phyloP scores from a whole-genome alignment of 2,329 filamentous ascomycete genomes.

The Sclerotinia glacialis region DNA sequence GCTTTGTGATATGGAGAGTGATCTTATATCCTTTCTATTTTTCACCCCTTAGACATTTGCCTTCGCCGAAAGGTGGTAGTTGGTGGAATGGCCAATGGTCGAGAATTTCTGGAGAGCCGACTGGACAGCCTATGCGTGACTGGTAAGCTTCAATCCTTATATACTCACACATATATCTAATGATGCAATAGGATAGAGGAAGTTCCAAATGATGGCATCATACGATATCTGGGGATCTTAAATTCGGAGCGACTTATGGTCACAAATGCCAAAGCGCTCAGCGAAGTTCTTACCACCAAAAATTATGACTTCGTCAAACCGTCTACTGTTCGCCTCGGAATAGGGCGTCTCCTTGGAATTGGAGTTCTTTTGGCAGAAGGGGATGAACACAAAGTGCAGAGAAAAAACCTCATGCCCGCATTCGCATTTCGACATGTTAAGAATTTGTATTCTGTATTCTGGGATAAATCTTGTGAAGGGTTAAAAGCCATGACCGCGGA shows the following conservation, averaged over 20 bases:
- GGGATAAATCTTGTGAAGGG: conserved; percentile 70
- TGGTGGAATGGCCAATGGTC: conserved; percentile 48
- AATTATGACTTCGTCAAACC: conserved; percentile 71
- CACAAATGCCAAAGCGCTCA: conserved; percentile 61
- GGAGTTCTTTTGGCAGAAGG: conserved; percentile 81
- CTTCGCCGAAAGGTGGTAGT: conserved; percentile 46
- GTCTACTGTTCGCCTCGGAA: conserved; percentile 48
- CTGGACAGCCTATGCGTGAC: conserved; percentile 41
- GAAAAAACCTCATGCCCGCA: conserved; percentile 75
- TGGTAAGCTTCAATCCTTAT: conserved; percentile 35
- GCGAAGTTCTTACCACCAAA: conserved; percentile 66
- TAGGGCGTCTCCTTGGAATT: conserved; percentile 65
- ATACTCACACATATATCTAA: not conserved
- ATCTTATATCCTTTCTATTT: conserved; percentile 58
- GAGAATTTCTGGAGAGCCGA: conserved; percentile 41
- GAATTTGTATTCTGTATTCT: conserved; percentile 80
- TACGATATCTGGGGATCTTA: conserved; percentile 62
- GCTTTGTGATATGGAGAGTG: conserved; percentile 43
- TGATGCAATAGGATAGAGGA: conserved; percentile 49
- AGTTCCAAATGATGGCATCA: conserved; percentile 65
- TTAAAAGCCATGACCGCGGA: conserved; percentile 58
- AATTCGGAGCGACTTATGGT: conserved; percentile 63
- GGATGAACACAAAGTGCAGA: conserved; percentile 81
- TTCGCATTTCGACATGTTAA: conserved; percentile 87
- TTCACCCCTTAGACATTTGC: conserved; percentile 57